A percentile compares a stretch with the other conserved stretches of the same genome.
phyloP scores from a whole-genome alignment of 1,284 basidiomycete species.

The Fomitopsis palustris region DNA sequence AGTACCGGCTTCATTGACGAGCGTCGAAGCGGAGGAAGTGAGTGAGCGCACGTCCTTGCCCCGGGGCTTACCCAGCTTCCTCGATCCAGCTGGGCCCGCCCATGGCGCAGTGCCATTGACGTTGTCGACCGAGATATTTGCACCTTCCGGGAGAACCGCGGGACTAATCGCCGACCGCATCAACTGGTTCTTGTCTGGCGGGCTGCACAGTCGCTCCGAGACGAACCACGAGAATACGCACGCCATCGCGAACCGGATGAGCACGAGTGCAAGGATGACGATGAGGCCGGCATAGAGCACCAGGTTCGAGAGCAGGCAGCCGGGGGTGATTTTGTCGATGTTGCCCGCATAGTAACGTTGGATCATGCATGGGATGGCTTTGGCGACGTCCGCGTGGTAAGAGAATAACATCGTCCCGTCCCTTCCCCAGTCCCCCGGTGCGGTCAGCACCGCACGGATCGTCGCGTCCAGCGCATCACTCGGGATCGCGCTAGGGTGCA shows the following conservation, averaged over 20 bases:
- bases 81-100: slow-evolving; percentile 56
- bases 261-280: slow-evolving; percentile 87
- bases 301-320: slow-evolving; percentile 89
- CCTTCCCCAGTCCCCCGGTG: slow-evolving; percentile 61
- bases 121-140: slow-evolving; percentile 88
- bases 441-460: slow-evolving; percentile 72
- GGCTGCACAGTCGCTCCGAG: slow-evolving; percentile 72
- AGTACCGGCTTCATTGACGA: slow-evolving; percentile 44
- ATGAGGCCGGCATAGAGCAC: slow-evolving; percentile 91
- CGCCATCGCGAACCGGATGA: slow-evolving; percentile 95
- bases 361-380: slow-evolving; percentile 75
- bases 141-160: slow-evolving; percentile 94
- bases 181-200: slow-evolving; percentile 65
- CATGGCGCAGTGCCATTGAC: slow-evolving; percentile 91
- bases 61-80: slow-evolving; percentile 43
- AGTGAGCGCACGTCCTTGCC: slow-evolving; percentile 43
- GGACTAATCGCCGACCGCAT: slow-evolving; percentile 82
- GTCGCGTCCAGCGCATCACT: slow-evolving; percentile 81
- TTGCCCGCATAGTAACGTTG: slow-evolving; percentile 89
- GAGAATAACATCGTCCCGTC: slow-evolving; percentile 89
- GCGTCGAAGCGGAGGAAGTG: slow-evolving; percentile 49
- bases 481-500: slow-evolving; percentile 66
- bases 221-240: slow-evolving; percentile 97
- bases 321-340: slow-evolving; percentile 96
- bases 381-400: slow-evolving; percentile 61